These are phyloP conservation scores for Fusarium sp. DNA, from an alignment of 2,329 filamentous ascomycete species.

Conservation along the genomic window DNA sequence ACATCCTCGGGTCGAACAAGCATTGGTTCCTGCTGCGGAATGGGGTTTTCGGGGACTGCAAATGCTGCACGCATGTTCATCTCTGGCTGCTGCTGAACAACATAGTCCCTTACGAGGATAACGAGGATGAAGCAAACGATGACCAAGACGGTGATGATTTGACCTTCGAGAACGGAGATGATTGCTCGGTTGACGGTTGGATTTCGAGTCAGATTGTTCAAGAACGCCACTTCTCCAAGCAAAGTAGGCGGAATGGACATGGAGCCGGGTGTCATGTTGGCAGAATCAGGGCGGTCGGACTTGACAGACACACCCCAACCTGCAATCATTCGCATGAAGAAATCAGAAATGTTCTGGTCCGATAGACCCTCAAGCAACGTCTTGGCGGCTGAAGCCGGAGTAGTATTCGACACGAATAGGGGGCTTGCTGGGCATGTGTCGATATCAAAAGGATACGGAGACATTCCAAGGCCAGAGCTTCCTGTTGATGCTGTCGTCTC, in stretches of 20 bases:
- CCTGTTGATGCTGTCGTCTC: slow-evolving; percentile 29
- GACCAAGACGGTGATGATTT: slow-evolving; percentile 91
- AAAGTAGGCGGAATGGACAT: slow-evolving; percentile 52
- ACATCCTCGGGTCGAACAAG: slow-evolving; percentile 44
- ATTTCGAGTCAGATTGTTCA: slow-evolving; percentile 75
- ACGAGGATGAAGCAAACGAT: slow-evolving; percentile 97
- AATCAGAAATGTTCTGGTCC: slow-evolving; percentile 53
- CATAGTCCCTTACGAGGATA: slow-evolving; percentile 96
- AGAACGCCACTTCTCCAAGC: slow-evolving; percentile 68
- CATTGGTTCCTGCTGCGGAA: slow-evolving; percentile 45
- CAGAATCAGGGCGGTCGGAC: slow-evolving; percentile 27
- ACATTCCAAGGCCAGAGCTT: slow-evolving; percentile 48
- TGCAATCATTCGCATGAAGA: slow-evolving; percentile 50
- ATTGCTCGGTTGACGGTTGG: slow-evolving; percentile 81
- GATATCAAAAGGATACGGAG: slow-evolving; percentile 47
- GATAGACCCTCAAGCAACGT: slow-evolving; percentile 49
- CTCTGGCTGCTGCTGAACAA: slow-evolving; percentile 96
- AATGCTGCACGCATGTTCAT: slow-evolving; percentile 83
- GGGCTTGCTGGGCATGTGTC: slow-evolving; percentile 55
- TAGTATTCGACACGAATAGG: slow-evolving; percentile 52
- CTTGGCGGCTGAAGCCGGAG: slow-evolving; percentile 50
- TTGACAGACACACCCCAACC: slow-evolving; percentile 48
- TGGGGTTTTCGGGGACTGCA: slow-evolving; percentile 59
- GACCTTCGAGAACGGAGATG: slow-evolving; percentile 89
- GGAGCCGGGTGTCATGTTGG: slow-evolving; percentile 32